phyloP scores from a whole-genome alignment of 1,139 yeast genomes.

The Sugiyamaella xylanicola region DNA sequence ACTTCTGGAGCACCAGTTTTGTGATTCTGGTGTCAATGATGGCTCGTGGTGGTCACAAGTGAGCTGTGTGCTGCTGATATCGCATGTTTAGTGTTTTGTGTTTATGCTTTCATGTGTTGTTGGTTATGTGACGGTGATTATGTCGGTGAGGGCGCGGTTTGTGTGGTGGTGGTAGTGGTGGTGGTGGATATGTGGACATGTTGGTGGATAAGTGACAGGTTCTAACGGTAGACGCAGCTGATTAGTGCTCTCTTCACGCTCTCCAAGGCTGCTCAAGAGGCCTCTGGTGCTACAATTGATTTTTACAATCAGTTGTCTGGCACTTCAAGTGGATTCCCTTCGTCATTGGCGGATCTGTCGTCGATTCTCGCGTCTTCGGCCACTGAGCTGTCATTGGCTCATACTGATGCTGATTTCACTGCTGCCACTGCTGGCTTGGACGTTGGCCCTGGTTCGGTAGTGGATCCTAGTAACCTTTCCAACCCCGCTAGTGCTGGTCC shows the following conservation, averaged over 20 bases:
- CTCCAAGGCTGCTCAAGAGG: conserved; percentile 78
- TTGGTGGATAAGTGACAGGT: too few species aligned
- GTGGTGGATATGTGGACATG: too few species aligned
- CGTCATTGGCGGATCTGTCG: conserved; percentile 10
- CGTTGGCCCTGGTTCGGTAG: conserved; percentile 22
- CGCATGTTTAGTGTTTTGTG: too few species aligned
- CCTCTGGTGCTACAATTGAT: conserved; percentile 74
- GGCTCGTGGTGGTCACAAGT: too few species aligned
- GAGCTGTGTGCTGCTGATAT: too few species aligned
- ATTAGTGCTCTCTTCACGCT: conserved; percentile 78
- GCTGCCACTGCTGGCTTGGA: conserved; percentile 33
- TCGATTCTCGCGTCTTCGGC: conserved; percentile 20
- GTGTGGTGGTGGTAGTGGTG: too few species aligned
- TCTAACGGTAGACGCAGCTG: conserved; percentile 43
- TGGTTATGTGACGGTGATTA: too few species aligned
- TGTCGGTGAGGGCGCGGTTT: too few species aligned
- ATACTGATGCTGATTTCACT: conserved; percentile 31
- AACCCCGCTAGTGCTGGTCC: conserved; percentile 31
- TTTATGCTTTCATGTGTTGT: too few species aligned
- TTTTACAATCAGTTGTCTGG: conserved; percentile 55
- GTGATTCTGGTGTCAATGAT: too few species aligned
- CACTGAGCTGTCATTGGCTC: conserved; percentile 17
- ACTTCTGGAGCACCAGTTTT: too few species aligned
- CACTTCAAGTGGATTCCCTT: conserved; percentile 10
- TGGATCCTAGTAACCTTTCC: conserved; percentile 11